Conservation (phyloP, 2,329 filamentous ascomycete species). For the Monilinia fructicola region DNA sequence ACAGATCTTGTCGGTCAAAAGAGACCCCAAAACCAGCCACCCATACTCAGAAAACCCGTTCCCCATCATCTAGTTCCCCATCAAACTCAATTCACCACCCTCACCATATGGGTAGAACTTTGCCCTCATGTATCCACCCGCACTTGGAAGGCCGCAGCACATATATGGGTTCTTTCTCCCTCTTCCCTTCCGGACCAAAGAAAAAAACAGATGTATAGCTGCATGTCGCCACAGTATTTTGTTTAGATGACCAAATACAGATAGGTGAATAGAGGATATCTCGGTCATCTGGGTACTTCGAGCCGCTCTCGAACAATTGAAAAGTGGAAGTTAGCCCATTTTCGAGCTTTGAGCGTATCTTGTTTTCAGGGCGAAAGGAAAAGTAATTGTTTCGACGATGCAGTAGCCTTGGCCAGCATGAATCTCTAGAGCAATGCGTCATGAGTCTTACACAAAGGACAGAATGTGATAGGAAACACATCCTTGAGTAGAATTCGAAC, state of each 20-base stretch:
- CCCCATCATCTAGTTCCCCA: too few species aligned
- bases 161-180: background rate
- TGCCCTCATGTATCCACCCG: background rate
- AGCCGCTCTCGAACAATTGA: too few species aligned
- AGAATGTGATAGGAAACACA: conserved; percentile 46
- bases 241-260: too few species aligned
- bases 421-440: conserved; percentile 62
- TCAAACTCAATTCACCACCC: too few species aligned
- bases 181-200: too few species aligned
- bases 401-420: conserved; percentile 99
- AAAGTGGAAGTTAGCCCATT: too few species aligned
- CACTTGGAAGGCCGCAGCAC: background rate
- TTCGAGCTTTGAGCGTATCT: conserved; percentile 78
- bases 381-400: conserved; percentile 95
- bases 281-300: too few species aligned
- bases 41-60: too few species aligned
- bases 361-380: conserved; percentile 95
- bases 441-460: conserved; percentile 24
- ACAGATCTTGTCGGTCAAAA: background rate
- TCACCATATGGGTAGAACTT: background rate
- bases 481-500: conserved; percentile 75
- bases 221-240: too few species aligned
- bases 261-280: too few species aligned
- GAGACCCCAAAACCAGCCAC: too few species aligned
- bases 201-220: too few species aligned